Evolutionary conservation across 257 asterid species (phyloP), one percentile per base, ranked within the genome.

Genomic region (Leptodermis oblonga): DNA sequence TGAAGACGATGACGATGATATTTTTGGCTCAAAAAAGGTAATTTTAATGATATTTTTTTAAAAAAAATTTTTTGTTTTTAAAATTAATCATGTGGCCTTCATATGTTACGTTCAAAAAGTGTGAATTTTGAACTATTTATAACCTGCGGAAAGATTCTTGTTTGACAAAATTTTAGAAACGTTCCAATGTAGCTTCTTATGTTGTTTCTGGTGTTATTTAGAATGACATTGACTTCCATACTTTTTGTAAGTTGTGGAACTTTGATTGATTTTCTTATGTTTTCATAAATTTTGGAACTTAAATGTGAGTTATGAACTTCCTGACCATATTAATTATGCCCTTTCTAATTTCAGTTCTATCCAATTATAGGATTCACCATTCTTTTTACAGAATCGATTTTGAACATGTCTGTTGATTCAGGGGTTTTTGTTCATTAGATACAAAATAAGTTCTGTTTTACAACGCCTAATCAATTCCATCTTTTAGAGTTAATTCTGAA

Each of bases 11-110:
- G 97, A 94, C 56, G 99, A 89, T 15, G 97, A 91, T 71, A 83
- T 94, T 60, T 94, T 94, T 84, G 96, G 95, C 70, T 81, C 99
- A 9, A 89, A 85, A 71, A 94, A 94, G 97, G 97, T 84, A 2
- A 5, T 15, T 69, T 70, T 26, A 30, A 0, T 42, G 41, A 69
- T 9, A 9, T 11, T 60, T 39, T 7, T n/a, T n/a, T n/a, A n/a
- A n/a, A n/a, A n/a, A n/a, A n/a, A 28, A n/a, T 64, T 28, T 15
- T 4, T n/a, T 11, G 55, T 41, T 13, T 15, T 23, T 12, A 25
- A 28, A 15, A 10, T 55, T 55, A 55, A 10, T 26, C 12, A 25
- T 26, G n/a, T 12, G 34, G 37, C 26, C 14, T 62, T 62, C 10
- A 7, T 2, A 14, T 23, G 51, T 36, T 54, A 51, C 23, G 15